Evolutionary conservation across 176 grass and related monocot species (phyloP).

Genomic region (Musa schizocarpa): DNA sequence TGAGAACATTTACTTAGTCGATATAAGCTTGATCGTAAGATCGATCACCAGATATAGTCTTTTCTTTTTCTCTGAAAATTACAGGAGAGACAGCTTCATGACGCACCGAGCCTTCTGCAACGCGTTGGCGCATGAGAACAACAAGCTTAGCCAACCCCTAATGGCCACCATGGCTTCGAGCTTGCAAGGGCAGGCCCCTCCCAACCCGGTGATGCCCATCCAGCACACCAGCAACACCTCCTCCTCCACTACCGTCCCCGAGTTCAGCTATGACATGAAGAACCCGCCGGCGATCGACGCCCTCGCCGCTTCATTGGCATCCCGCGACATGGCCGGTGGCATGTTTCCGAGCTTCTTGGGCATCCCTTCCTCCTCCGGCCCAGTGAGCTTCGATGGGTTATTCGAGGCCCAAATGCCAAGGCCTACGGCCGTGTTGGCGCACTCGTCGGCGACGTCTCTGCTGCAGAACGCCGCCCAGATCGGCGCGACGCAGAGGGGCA

Average conservation of each 20-base stretch:
- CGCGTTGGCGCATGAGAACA: slow-evolving; percentile 53
- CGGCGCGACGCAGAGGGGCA: slow-evolving; percentile 21
- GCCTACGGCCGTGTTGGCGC: neutral
- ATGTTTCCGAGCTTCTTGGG: slow-evolving; percentile 40
- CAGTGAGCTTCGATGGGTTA: slow-evolving; percentile 4
- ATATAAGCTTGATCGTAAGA: too few relatives aligned
- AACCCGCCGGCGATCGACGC: slow-evolving; percentile 18
- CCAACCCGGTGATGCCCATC: slow-evolving; percentile 1
- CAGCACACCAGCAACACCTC: neutral
- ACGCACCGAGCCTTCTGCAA: slow-evolving; percentile 69
- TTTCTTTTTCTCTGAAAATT: neutral
- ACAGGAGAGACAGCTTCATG: slow-evolving; percentile 66
- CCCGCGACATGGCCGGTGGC: slow-evolving; percentile 30
- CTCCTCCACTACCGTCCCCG: neutral
- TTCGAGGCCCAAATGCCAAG: neutral
- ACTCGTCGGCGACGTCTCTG: slow-evolving; percentile 60
- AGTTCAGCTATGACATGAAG: slow-evolving; percentile 26
- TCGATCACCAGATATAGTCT: too few relatives aligned
- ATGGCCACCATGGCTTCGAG: slow-evolving; percentile 53
- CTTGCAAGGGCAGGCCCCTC: slow-evolving; percentile 33
- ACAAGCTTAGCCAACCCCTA: slow-evolving; percentile 41
- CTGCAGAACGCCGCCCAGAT: slow-evolving; percentile 56
- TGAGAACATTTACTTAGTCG: too few relatives aligned
- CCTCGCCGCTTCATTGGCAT: slow-evolving; percentile 14
- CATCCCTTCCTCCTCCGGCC: neutral